Percentiles rank a stretch among this genome's conserved stretches.
phyloP scores from a whole-genome alignment of 768 basidiomycete genomes.

The Termitomyces sp. region DNA sequence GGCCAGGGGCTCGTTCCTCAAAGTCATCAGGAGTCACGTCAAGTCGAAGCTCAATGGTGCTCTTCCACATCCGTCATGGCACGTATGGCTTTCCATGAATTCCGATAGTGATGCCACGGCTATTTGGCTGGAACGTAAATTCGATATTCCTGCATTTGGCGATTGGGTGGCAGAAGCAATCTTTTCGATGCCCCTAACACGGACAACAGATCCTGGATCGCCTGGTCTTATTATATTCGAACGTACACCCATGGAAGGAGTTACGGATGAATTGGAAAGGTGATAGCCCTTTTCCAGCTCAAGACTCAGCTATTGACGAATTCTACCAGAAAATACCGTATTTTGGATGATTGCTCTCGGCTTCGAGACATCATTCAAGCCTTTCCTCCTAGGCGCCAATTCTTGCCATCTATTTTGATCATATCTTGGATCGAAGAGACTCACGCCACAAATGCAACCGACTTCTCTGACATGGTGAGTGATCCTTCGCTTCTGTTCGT shows the following conservation, averaged over 20 bases:
- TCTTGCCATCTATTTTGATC: constrained; percentile 57
- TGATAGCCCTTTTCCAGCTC: constrained; percentile 19
- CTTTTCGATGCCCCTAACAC: constrained; percentile 55
- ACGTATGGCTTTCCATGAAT: constrained; percentile 73
- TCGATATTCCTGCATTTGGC: constrained; percentile 63
- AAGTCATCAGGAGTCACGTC: constrained; percentile 38
- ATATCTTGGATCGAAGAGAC: constrained; percentile 56
- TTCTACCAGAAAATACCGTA: constrained; percentile 56
- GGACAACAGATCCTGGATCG: constrained; percentile 27
- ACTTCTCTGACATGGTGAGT: constrained; percentile 61
- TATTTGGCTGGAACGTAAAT: constrained; percentile 79
- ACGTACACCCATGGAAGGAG: constrained; percentile 61
- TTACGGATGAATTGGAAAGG: constrained; percentile 67
- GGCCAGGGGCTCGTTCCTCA: constrained; percentile 70
- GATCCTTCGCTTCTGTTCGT: not conserved
- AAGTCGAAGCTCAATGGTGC: constrained; percentile 25
- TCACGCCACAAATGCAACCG: constrained; percentile 32
- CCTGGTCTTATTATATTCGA: constrained; percentile 79
- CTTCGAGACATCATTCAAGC: constrained; percentile 59
- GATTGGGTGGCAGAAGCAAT: constrained; percentile 55
- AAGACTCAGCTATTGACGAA: constrained; percentile 3
- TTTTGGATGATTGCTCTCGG: constrained; percentile 70
- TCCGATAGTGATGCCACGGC: constrained; percentile 71
- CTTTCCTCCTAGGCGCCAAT: constrained; percentile 54
- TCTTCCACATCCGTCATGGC: constrained; percentile 44